Evolutionary conservation across 805 yeast genomes (phyloP).

Genomic region (Candida pseudofarinosa): DNA sequence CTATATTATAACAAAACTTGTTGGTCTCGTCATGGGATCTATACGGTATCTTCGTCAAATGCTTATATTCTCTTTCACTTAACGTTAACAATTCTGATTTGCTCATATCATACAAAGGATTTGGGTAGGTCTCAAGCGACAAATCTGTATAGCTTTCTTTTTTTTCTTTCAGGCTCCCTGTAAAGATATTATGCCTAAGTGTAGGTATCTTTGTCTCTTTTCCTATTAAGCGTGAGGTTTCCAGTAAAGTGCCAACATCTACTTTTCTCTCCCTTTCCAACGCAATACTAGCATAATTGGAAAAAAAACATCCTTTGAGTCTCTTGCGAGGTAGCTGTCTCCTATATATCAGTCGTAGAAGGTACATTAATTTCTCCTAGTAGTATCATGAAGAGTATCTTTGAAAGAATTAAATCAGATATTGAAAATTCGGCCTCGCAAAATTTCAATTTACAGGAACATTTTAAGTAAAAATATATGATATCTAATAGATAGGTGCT

Average conservation of each 20-base stretch:
- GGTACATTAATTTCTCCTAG: not conserved
- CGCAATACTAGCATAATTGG: not conserved
- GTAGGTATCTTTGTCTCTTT: not conserved
- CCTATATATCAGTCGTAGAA: not conserved
- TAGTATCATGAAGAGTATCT: not conserved
- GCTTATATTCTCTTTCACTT: constrained; percentile 16
- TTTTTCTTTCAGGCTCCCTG: constrained; percentile 3
- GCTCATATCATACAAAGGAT: constrained; percentile 30
- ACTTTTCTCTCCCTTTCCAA: not conserved
- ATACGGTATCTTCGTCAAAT: constrained; percentile 24
- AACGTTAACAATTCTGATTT: constrained; percentile 23
- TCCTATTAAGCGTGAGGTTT: not conserved
- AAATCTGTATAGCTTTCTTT: constrained; percentile 7
- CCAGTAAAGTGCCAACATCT: not conserved
- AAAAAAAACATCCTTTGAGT: not conserved
- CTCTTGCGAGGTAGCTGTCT: not conserved
- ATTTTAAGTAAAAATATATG: no score
- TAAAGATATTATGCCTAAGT: constrained; percentile 14
- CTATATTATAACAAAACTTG: constrained; percentile 24
- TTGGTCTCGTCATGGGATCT: constrained; percentile 21
- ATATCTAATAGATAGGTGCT: no score
- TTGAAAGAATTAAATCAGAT: not conserved
- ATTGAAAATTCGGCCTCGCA: not conserved
- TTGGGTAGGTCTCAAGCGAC: constrained; percentile 23
- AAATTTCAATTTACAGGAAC: not conserved